Evolutionary conservation across 108 stramenopile species (phyloP).

Genomic region (Nitzschia palea): DNA sequence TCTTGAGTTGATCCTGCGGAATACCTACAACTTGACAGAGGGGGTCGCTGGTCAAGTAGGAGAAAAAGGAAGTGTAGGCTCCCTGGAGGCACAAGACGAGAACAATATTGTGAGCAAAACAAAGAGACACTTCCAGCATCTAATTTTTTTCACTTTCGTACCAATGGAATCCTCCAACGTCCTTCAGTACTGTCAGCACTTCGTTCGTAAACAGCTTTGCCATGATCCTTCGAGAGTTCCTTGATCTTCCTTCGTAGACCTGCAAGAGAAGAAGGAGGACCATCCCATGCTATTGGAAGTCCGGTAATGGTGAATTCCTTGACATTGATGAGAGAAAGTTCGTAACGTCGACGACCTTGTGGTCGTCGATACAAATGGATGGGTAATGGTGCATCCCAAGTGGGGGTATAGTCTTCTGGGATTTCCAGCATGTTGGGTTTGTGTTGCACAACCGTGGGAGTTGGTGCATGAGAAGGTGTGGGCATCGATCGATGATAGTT

Average conservation of each 20-base stretch:
- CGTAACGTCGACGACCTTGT: constrained; percentile 11
- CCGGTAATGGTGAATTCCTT: constrained; percentile 77
- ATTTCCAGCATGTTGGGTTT: constrained; percentile 17
- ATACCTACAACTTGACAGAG: constrained; percentile 50
- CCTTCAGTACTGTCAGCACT: constrained; percentile 46
- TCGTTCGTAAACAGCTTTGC: constrained; percentile 51
- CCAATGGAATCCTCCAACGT: constrained; percentile 81
- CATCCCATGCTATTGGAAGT: constrained; percentile 28
- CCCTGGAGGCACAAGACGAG: constrained; percentile 18
- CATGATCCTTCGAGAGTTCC: constrained; percentile 59
- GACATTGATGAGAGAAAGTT: constrained; percentile 65
- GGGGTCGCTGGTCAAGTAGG: constrained; percentile 45
- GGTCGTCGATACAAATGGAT: background rate
- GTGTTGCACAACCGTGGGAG: background rate
- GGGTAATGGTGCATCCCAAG: constrained; percentile 30
- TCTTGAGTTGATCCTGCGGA: constrained; percentile 58
- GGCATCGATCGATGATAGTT: too few relatives aligned
- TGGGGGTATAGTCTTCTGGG: constrained; percentile 20
- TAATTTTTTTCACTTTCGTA: background rate
- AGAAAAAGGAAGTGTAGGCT: constrained; percentile 67
- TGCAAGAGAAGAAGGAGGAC: constrained; percentile 26
- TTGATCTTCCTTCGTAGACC: constrained; percentile 65
- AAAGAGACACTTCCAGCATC: background rate
- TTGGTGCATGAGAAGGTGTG: background rate
- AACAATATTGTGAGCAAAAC: background rate